Percentiles rank a stretch among this genome's conserved stretches.
phyloP scores from a whole-genome alignment of 768 basidiomycete genomes.

The Amanita pseudoporphyria region DNA sequence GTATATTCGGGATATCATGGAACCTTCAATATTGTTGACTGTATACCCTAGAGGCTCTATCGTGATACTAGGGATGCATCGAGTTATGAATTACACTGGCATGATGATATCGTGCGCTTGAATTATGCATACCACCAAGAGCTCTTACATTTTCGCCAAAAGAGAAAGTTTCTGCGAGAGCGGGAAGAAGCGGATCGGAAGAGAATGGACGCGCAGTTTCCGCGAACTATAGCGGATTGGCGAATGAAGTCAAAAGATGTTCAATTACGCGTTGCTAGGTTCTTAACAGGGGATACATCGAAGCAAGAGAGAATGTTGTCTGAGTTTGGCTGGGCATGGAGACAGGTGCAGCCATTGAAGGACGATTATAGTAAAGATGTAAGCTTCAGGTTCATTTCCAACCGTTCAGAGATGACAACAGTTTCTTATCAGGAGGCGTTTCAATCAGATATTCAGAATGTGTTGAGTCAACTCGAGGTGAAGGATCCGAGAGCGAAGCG shows the following conservation, averaged over 20 bases:
- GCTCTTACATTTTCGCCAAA: slow-evolving; percentile 13
- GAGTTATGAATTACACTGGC: slow-evolving; percentile 17
- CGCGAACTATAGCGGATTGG: slow-evolving; percentile 25
- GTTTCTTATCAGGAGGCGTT: slow-evolving; percentile 9
- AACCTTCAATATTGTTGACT: neutral
- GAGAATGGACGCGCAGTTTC: slow-evolving; percentile 22
- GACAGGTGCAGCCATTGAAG: slow-evolving; percentile 34
- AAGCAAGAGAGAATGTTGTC: slow-evolving; percentile 37
- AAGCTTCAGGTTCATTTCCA: slow-evolving; percentile 11
- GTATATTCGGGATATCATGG: slow-evolving; percentile 9
- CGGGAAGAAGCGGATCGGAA: slow-evolving; percentile 18
- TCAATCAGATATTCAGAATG: slow-evolving; percentile 15
- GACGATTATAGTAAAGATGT: slow-evolving; percentile 33
- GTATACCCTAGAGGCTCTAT: slow-evolving; percentile 17
- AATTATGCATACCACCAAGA: slow-evolving; percentile 22
- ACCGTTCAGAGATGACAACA: neutral
- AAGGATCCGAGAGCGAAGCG: slow-evolving; percentile 7
- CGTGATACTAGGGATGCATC: slow-evolving; percentile 13
- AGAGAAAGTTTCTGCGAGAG: slow-evolving; percentile 12
- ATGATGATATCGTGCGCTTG: slow-evolving; percentile 20
- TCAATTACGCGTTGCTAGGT: slow-evolving; percentile 41
- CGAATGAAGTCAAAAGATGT: slow-evolving; percentile 27
- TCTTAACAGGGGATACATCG: slow-evolving; percentile 23
- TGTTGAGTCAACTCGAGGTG: slow-evolving; percentile 14
- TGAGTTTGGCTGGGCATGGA: slow-evolving; percentile 44